Evolutionary conservation across 805 yeast genomes (phyloP).

Genomic region (Helenozyma rhizophorensis): DNA sequence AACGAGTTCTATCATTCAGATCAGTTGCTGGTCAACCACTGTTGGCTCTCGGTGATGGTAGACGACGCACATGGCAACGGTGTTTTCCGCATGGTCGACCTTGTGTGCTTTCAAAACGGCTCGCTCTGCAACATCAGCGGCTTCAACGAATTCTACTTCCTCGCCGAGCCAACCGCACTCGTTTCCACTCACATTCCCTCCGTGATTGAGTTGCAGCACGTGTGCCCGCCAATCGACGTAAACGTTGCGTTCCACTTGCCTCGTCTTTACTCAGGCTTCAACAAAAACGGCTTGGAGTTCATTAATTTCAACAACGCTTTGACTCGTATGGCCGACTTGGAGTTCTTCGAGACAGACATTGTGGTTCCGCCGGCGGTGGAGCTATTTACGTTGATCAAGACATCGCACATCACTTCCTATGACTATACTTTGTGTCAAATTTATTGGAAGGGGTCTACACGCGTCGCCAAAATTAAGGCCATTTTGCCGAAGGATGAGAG

Average conservation of each 20-base stretch:
- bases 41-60: conserved; percentile 79
- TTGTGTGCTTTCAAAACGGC: conserved; percentile 34
- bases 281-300: conserved; percentile 53
- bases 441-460: conserved; percentile 58
- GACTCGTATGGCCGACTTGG: conserved; percentile 67
- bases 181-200: conserved; percentile 86
- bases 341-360: conserved; percentile 74
- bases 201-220: conserved; percentile 75
- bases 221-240: conserved; percentile 79
- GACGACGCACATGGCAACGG: conserved; percentile 41
- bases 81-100: conserved; percentile 70
- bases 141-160: conserved; percentile 61
- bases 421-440: conserved; percentile 72
- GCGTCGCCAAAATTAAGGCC: conserved; percentile 78
- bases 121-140: conserved; percentile 28
- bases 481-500: conserved; percentile 64
- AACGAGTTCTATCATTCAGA: conserved; percentile 50
- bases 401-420: conserved; percentile 43
- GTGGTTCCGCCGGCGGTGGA: conserved; percentile 70
- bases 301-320: conserved; percentile 70
- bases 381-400: conserved; percentile 53
- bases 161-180: conserved; percentile 69
- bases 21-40: conserved; percentile 65
- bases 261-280: conserved; percentile 78
- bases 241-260: conserved; percentile 78